Evolutionary conservation across 1,139 yeast species (phyloP).

Genomic region (Wickerhamomyces sp.): DNA sequence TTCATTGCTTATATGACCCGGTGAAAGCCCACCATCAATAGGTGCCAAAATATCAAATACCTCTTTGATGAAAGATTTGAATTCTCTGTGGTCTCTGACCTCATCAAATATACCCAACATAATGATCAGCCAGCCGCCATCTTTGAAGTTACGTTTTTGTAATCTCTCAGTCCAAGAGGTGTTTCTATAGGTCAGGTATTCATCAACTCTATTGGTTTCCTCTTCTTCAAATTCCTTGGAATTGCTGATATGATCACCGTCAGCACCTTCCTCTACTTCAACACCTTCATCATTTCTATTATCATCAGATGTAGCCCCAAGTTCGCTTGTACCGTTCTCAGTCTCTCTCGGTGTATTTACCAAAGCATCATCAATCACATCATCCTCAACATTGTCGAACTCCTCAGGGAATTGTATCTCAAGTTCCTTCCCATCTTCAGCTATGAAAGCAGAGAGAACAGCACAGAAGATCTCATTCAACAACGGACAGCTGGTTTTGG

Average conservation of each 20-base stretch:
- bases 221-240: slow-evolving; percentile 18
- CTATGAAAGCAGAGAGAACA: slow-evolving; percentile 29
- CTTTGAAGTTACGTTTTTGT: slow-evolving; percentile 67
- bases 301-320: slow-evolving; percentile 11
- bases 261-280: slow-evolving; percentile 19
- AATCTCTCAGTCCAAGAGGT: slow-evolving; percentile 75
- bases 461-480: slow-evolving; percentile 74
- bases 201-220: slow-evolving; percentile 33
- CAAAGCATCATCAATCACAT: slow-evolving; percentile 21
- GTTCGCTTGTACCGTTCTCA: no score
- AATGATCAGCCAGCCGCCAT: slow-evolving; percentile 82
- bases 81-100: slow-evolving; percentile 55
- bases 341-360: no score
- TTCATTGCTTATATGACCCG: slow-evolving; percentile 42
- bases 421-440: slow-evolving; percentile 19
- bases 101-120: slow-evolving; percentile 60
- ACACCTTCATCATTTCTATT: slow-evolving; percentile 14
- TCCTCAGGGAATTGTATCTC: slow-evolving; percentile 13
- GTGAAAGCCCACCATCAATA: slow-evolving; percentile 41
- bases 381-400: slow-evolving; percentile 25
- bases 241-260: slow-evolving; percentile 16
- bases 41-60: slow-evolving; percentile 58
- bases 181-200: slow-evolving; percentile 55
- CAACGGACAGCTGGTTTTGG: slow-evolving; percentile 45
- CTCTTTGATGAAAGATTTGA: slow-evolving; percentile 39